phyloP scores from a whole-genome alignment of 306 rosid species.

The Begonia loranthoides region DNA sequence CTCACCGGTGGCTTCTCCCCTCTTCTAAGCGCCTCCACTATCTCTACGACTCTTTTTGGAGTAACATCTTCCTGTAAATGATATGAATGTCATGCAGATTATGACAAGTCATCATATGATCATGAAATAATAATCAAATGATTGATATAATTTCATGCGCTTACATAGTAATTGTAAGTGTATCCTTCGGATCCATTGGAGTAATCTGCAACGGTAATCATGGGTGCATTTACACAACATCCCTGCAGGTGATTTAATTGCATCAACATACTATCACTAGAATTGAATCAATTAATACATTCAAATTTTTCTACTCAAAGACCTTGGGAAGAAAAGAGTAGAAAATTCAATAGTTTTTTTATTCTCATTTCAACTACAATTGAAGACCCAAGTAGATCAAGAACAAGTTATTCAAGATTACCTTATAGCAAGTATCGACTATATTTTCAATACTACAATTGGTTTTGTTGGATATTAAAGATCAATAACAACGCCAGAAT shows the following conservation, averaged over 20 bases:
- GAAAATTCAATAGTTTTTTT: too few relatives aligned
- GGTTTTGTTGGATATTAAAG: too few relatives aligned
- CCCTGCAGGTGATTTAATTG: conserved; percentile 44
- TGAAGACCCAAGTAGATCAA: too few relatives aligned
- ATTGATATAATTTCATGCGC: conserved; percentile 15
- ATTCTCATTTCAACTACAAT: too few relatives aligned
- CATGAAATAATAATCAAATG: background rate
- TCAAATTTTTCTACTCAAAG: too few relatives aligned
- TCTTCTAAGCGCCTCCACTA: conserved; percentile 67
- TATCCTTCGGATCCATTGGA: conserved; percentile 93
- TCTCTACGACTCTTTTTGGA: conserved; percentile 63
- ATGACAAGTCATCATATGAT: background rate
- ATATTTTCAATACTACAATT: too few relatives aligned
- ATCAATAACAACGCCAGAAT: too few relatives aligned
- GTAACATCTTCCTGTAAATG: conserved; percentile 88
- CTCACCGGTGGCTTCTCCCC: conserved; percentile 93
- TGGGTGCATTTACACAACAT: conserved; percentile 94
- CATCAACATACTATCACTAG: conserved; percentile 9
- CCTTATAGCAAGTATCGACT: too few relatives aligned
- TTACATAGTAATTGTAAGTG: conserved; percentile 73
- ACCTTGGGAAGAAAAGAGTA: too few relatives aligned
- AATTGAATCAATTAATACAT: too few relatives aligned
- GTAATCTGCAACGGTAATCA: conserved; percentile 98
- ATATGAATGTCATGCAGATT: conserved; percentile 8
- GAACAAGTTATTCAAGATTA: too few relatives aligned